These are phyloP conservation scores for Metrosideros polymorpha DNA, from an alignment of 441 rosid genomes.

Conservation along the genomic window DNA sequence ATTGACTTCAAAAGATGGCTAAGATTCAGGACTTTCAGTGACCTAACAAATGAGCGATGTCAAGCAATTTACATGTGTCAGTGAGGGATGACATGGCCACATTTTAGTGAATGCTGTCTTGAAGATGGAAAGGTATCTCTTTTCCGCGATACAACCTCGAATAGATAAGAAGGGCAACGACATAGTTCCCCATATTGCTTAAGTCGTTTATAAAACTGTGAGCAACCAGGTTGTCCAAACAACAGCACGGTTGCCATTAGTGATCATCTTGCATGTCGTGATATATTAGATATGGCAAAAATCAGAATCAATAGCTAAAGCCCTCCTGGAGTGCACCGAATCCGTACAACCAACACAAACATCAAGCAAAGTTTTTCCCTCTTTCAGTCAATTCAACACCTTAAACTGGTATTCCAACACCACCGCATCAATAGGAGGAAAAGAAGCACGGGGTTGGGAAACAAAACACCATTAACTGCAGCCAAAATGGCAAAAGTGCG, in stretches of 20 bases:
- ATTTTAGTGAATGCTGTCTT: not conserved
- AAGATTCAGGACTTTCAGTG: not conserved
- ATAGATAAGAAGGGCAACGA: not conserved
- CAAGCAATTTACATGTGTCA: not conserved
- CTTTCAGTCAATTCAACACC: not conserved
- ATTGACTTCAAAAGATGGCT: not conserved
- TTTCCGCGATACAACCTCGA: not conserved
- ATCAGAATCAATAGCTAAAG: not conserved
- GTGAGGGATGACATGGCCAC: not conserved
- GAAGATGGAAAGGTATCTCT: not conserved
- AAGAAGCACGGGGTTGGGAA: not conserved
- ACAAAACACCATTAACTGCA: not conserved
- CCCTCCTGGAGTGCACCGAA: not conserved
- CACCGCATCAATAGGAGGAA: not conserved
- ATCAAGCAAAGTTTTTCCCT: not conserved
- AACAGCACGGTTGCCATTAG: not conserved
- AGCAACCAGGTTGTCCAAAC: not conserved
- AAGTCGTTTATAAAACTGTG: not conserved
- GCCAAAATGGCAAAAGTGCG: not conserved
- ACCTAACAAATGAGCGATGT: not conserved
- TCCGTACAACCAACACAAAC: not conserved
- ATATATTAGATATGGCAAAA: not conserved
- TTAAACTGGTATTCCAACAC: not conserved
- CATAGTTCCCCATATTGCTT: not conserved
- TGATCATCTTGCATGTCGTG: not conserved